These are phyloP conservation scores for Cryptosporidium muris DNA, from an alignment of 169 alveolate species.

Conservation along the genomic window DNA sequence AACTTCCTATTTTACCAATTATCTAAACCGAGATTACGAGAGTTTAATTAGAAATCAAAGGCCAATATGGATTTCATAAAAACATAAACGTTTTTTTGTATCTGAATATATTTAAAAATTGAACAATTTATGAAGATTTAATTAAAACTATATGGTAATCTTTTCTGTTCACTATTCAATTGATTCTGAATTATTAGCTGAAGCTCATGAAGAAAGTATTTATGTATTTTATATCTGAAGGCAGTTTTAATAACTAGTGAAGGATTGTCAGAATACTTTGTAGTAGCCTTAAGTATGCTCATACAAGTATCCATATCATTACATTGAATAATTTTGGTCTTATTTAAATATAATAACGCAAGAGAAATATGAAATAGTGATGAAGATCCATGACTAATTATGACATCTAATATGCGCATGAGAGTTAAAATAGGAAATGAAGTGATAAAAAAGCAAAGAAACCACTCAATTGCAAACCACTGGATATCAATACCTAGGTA, in stretches of 20 bases:
- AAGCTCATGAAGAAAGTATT: background rate
- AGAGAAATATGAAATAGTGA: constrained; percentile 37
- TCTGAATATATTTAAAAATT: too few species aligned
- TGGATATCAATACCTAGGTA: constrained; percentile 27
- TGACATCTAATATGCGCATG: constrained; percentile 24
- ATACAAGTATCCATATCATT: constrained; percentile 36
- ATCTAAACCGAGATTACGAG: too few species aligned
- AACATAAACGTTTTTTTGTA: background rate
- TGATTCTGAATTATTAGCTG: background rate
- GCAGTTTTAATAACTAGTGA: constrained; percentile 20
- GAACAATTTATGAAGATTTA: too few species aligned
- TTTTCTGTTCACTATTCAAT: too few species aligned
- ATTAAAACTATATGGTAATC: too few species aligned
- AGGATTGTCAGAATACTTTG: constrained; percentile 10
- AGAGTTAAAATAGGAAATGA: constrained; percentile 28
- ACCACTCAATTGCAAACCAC: constrained; percentile 71
- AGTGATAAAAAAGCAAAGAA: constrained; percentile 56
- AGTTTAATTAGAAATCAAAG: background rate
- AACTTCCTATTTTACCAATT: background rate
- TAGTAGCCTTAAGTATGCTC: constrained; percentile 4
- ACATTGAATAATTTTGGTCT: constrained; percentile 13
- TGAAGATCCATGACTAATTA: constrained; percentile 45
- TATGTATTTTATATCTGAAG: constrained; percentile 17
- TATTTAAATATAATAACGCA: constrained; percentile 58
- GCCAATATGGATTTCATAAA: constrained; percentile 4